Base-by-base conservation (phyloP, 2,329 filamentous ascomycete genomes). In the Tympanopsis confertula region DNA sequence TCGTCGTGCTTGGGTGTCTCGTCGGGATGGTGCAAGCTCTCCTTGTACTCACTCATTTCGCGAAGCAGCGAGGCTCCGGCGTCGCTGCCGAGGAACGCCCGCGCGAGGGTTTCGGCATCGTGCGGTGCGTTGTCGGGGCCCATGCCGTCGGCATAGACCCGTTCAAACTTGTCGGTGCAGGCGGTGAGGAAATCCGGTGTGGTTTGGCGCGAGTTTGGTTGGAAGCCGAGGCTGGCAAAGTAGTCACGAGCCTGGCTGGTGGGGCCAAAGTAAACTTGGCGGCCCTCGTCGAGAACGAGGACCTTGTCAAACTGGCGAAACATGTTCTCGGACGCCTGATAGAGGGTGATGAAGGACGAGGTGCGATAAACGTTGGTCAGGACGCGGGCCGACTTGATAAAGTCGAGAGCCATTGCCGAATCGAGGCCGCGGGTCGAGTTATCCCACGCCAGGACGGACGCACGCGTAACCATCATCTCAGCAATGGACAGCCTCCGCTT, bases 331-430 rank as follows among this genome's bases (percentile, higher is more conserved):
- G 81, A 86, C 0, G 84, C 85, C 53, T 93, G 86, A 55, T 93
- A 94, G 0, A 94, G 65, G 0, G 86, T 86, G 2, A 93, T 85
- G 42, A 91, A 88, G 0, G 86, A 91, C 2, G 82, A 84, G 0
- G 80, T 86, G 53, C 82, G 76, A 68, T 87, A 87, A 39, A 91
- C 74, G 54, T 91, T 82, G 17, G 86, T 91, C 63, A 89, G 71
- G 29, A 87, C 78, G 2, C 86, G 78, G 2, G 93, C 66, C 1
- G 80, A 84, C 51, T 76, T 78, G 46, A 66, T 65, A 45, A 76
- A 82, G 47, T 82, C 78, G 4, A 82, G 65, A 2, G 78, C 79
- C 0, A 78, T 82, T 20, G 71, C 78, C 10, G 78, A 73, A 43
- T 84, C 79, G 3, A 85, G 64, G 29, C 80, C 80, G 29, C 78